These are phyloP conservation scores for Deinandra increscens DNA, from an alignment of 129 eudicot species.

Conservation along the genomic window DNA sequence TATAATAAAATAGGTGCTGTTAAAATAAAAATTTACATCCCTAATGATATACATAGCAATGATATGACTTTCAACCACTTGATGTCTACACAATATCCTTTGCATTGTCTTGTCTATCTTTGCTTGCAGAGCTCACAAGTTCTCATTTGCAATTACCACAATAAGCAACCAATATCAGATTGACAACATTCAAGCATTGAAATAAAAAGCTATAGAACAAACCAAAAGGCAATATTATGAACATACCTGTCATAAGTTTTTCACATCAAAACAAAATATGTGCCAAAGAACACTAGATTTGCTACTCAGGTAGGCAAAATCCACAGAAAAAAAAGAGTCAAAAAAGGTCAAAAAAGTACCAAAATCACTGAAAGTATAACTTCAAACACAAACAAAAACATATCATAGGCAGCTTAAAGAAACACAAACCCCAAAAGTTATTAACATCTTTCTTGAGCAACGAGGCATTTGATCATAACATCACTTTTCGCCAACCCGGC, in stretches of 20 bases:
- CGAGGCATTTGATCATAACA: not conserved
- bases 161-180: no score
- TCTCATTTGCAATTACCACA: no score
- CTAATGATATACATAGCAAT: no score
- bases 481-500: constrained; percentile 25
- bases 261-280: constrained; percentile 27
- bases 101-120: no score
- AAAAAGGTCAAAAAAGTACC: not conserved
- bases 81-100: no score
- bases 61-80: no score
- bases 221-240: constrained; percentile 26
- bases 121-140: no score
- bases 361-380: constrained; percentile 28
- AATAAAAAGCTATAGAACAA: constrained; percentile 7
- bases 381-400: constrained; percentile 35
- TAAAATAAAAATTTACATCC: no score
- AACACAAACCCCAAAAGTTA: constrained; percentile 37
- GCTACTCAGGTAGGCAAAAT: constrained; percentile 20
- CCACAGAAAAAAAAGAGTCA: not conserved
- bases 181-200: no score
- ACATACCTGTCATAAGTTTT: constrained; percentile 25
- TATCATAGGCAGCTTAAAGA: constrained; percentile 27
- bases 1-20: no score
- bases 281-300: constrained; percentile 38
- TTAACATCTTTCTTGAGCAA: constrained; percentile 32